Evolutionary conservation across 345 rosid species (phyloP), one percentile per base, ranked within the genome.

Genomic region (Hibiscus trionum): DNA sequence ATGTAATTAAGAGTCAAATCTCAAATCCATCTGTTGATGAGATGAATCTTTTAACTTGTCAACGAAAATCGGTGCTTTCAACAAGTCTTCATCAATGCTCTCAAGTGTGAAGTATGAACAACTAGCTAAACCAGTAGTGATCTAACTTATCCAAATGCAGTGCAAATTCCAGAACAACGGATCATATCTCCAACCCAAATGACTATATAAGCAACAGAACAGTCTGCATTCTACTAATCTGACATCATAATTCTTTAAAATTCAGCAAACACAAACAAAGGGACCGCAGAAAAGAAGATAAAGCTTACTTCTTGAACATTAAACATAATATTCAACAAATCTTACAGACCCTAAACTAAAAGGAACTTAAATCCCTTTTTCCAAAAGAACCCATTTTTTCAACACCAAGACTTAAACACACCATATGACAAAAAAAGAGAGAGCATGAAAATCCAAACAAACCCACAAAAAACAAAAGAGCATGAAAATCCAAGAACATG

Each of bases 401-500:
- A 33, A 5, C 24, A 26, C 11, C 69, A 64, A 66, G 19, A 29
- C 5, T 66, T 46, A 7, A 7, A 46, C 14, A 53, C 37, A 2
- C 33, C 29, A 4, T 17, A 16, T 11, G 12, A 21, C 17, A 16
- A 44, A 42, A 39, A 37, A 37, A 5, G 4, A 35, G 0, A 37
- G 42, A n/a, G 19, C 2, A 17, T 17, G 29, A 26, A 11, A 47
- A 66, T 7, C 21, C 57, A 66, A 66, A 66, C 2, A 21, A 57
- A 5, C 61, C 61, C 61, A 57, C 61, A 21, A 66, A 66, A 66
- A 37, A 14, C 31, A 64, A 44, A 21, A 52, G 72, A 71, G 17
- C 31, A 72, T 53, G 17, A 44, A 44, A 57, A 73, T 29, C 19
- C 71, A 21, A 59, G 16, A 66, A 65, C 66, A 67, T 50, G 62